phyloP scores from a whole-genome alignment of 345 rosid genomes.

The Eutrema yunnanense region DNA sequence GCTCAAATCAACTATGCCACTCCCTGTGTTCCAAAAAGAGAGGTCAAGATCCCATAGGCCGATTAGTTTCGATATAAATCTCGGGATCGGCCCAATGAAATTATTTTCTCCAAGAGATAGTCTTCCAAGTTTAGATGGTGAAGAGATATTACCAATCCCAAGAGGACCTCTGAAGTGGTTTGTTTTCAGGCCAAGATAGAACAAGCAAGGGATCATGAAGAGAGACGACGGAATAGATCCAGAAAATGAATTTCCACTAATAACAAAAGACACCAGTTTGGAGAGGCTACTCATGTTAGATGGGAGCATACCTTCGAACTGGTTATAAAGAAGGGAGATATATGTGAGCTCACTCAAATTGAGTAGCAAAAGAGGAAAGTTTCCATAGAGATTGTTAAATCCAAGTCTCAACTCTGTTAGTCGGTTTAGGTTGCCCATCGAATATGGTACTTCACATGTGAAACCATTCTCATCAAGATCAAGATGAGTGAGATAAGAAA shows the following conservation, averaged over 20 bases:
- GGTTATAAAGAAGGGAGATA: not conserved
- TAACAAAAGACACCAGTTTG: not conserved
- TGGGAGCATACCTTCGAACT: slow-evolving; percentile 1
- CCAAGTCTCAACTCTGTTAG: not conserved
- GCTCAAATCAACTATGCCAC: not conserved
- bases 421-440: not conserved
- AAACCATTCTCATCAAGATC: slow-evolving; percentile 23
- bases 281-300: slow-evolving; percentile 9
- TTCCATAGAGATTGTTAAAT: not conserved
- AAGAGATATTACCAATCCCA: not conserved
- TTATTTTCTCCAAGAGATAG: slow-evolving; percentile 8
- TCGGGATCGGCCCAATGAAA: slow-evolving; percentile 25
- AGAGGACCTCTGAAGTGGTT: not conserved
- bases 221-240: not conserved
- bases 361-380: not conserved
- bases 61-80: slow-evolving; percentile 7
- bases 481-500: slow-evolving; percentile 1
- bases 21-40: slow-evolving; percentile 2
- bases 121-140: not conserved
- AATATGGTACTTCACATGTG: not conserved
- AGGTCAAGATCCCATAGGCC: not conserved
- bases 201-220: not conserved
- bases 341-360: not conserved
- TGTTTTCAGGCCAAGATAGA: not conserved
- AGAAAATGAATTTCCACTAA: not conserved